Conservation (phyloP, 78 protist species). For the Polysphondylium violaceum region DNA sequence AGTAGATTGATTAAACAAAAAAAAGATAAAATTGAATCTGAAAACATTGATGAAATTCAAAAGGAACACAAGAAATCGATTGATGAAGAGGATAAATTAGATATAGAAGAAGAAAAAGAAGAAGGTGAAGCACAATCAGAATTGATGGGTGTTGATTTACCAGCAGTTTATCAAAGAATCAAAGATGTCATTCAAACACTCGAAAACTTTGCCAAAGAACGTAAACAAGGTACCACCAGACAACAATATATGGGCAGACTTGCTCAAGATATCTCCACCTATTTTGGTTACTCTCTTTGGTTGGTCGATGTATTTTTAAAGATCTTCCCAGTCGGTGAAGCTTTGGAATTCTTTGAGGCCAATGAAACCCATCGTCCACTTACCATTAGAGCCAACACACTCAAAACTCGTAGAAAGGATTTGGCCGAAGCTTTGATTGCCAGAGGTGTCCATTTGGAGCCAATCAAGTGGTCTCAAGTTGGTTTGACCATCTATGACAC, state of each 20-base stretch:
- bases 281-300: slow-evolving; percentile 90
- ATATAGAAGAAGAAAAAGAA: not conserved
- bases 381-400: slow-evolving; percentile 98
- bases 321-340: slow-evolving; percentile 89
- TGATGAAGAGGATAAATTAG: not conserved
- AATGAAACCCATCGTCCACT: slow-evolving; percentile 97
- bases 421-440: slow-evolving; percentile 88
- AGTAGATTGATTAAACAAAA: not conserved
- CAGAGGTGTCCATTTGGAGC: slow-evolving; percentile 96
- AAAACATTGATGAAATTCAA: slow-evolving; percentile 38
- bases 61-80: not conserved
- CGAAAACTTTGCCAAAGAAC: slow-evolving; percentile 52
- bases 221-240: slow-evolving; percentile 83
- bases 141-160: slow-evolving; percentile 58
- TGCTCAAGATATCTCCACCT: slow-evolving; percentile 84
- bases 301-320: slow-evolving; percentile 87
- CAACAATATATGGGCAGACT: slow-evolving; percentile 87
- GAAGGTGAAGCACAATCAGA: not conserved
- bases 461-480: slow-evolving; percentile 94
- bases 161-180: slow-evolving; percentile 77
- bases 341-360: slow-evolving; percentile 94
- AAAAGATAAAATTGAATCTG: not conserved
- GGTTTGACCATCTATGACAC: slow-evolving; percentile 97
- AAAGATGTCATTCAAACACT: slow-evolving; percentile 51
- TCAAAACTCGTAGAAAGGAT: slow-evolving; percentile 93